Conservation (phyloP, 805 yeast genomes). For the Pichia insulana region DNA sequence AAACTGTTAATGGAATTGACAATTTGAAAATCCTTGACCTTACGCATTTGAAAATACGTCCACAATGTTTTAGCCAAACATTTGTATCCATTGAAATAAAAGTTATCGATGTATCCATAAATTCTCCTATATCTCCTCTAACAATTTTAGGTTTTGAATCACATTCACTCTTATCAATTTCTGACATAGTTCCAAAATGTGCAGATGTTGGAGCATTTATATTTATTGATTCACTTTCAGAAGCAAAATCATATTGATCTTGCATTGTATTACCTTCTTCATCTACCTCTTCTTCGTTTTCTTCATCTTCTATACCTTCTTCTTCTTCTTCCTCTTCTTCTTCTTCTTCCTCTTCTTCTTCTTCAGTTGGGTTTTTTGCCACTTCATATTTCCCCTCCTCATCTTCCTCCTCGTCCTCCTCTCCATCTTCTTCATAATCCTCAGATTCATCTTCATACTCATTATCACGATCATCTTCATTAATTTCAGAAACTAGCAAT, state of each 20-base stretch:
- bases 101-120: constrained; percentile 49
- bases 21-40: constrained; percentile 49
- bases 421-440: constrained; percentile 9
- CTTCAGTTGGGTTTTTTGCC: too few species aligned
- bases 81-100: constrained; percentile 66
- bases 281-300: constrained; percentile 8
- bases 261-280: constrained; percentile 6
- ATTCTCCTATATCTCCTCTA: constrained; percentile 45
- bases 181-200: constrained; percentile 1
- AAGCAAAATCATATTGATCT: constrained; percentile 1
- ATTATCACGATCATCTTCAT: constrained; percentile 28
- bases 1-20: constrained; percentile 65
- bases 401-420: constrained; percentile 16
- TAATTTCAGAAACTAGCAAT: too few species aligned
- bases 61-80: constrained; percentile 76
- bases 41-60: constrained; percentile 61
- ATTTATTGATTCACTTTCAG: constrained; percentile 7
- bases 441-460: constrained; percentile 19
- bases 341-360: too few species aligned
- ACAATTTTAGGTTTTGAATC: constrained; percentile 2
- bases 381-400: constrained; percentile 17
- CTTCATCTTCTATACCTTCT: constrained; percentile 27
- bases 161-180: constrained; percentile 6
- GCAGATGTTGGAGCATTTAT: constrained; percentile 4
- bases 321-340: constrained; percentile 18